phyloP scores from a whole-genome alignment of 192 early-diverging fungal genomes.

The Entomortierella beljakovae region DNA sequence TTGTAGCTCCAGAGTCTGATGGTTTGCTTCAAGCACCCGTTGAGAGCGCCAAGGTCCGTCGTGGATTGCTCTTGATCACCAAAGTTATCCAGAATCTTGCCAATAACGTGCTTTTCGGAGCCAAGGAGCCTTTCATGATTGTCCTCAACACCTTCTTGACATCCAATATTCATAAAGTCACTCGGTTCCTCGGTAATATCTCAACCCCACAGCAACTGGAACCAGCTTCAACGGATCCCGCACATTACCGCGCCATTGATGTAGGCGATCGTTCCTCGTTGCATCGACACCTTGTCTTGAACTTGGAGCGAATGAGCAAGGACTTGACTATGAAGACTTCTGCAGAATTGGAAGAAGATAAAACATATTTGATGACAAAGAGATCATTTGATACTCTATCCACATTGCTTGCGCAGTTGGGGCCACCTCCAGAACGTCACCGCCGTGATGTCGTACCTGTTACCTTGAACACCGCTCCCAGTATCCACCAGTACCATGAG shows the following conservation, averaged over 20 bases:
- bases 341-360: constrained; percentile 47
- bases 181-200: constrained; percentile 83
- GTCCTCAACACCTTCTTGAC: constrained; percentile 90
- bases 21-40: constrained; percentile 72
- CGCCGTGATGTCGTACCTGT: constrained; percentile 61
- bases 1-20: constrained; percentile 91
- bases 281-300: constrained; percentile 76
- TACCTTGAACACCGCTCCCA: constrained; percentile 50
- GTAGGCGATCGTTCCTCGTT: constrained; percentile 53
- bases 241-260: constrained; percentile 54
- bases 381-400: constrained; percentile 84
- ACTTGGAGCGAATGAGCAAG: constrained; percentile 75
- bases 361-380: constrained; percentile 65
- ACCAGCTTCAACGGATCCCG: constrained; percentile 61
- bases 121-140: constrained; percentile 95
- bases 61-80: constrained; percentile 90
- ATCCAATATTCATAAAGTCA: constrained; percentile 84
- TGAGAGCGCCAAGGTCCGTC: constrained; percentile 74
- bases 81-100: constrained; percentile 98
- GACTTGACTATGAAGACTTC: constrained; percentile 66
- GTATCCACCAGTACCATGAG: constrained; percentile 63
- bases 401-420: constrained; percentile 86
- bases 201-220: constrained; percentile 62
- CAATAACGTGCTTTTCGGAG: constrained; percentile 94
- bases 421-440: constrained; percentile 81